These are phyloP conservation scores for Sanchytrium tribonematis DNA, from an alignment of 371 early-diverging fungal species.

Conservation along the genomic window DNA sequence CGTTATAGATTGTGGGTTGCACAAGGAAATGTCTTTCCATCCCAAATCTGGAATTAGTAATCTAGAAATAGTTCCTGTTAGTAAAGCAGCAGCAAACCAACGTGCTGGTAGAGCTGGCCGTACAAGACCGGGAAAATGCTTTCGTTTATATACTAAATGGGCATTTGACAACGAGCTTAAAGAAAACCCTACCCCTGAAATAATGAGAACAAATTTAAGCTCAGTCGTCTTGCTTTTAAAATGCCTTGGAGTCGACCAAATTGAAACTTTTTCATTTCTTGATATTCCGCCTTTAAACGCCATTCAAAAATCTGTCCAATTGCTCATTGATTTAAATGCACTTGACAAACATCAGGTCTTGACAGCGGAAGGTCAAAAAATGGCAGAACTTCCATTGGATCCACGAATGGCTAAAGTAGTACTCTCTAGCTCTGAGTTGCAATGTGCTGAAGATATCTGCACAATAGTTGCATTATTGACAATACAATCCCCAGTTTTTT, in stretches of 20 bases:
- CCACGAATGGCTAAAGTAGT: background rate
- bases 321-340: background rate
- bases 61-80: conserved; percentile 17
- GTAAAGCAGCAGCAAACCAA: conserved; percentile 17
- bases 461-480: background rate
- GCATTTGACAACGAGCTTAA: conserved; percentile 17
- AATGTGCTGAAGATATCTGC: background rate
- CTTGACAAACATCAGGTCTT: background rate
- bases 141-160: conserved; percentile 21
- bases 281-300: conserved; percentile 4
- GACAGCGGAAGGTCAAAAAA: background rate
- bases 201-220: conserved; percentile 19
- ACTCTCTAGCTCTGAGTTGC: background rate
- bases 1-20: conserved; percentile 38
- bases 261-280: conserved; percentile 8
- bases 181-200: conserved; percentile 23
- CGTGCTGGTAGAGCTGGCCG: conserved; percentile 29
- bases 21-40: conserved; percentile 17
- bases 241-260: conserved; percentile 6
- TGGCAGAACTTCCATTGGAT: background rate
- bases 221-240: conserved; percentile 19
- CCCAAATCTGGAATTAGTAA: conserved; percentile 8
- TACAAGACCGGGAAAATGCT: conserved; percentile 24
- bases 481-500: background rate
- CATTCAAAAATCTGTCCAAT: background rate